phyloP scores from a whole-genome alignment of 257 asterid species.

The Solanum peruvianum region DNA sequence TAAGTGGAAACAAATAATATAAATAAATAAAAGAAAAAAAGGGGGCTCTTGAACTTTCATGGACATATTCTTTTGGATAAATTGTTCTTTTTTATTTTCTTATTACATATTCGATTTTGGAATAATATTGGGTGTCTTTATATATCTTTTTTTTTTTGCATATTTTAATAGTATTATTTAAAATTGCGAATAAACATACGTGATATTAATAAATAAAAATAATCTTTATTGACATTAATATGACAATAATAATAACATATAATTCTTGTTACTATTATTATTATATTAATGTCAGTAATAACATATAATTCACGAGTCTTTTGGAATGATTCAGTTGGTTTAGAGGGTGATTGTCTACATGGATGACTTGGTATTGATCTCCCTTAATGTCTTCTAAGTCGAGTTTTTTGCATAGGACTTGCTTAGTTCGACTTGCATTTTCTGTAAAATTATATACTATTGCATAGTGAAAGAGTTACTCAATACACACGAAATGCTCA shows the following conservation, averaged over 20 bases:
- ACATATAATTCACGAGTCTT: no score
- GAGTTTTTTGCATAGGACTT: no score
- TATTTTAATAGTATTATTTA: not conserved
- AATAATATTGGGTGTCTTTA: not conserved
- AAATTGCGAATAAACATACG: not conserved
- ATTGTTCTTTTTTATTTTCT: not conserved
- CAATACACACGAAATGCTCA: no score
- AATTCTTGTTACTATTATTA: no score
- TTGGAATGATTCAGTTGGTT: no score
- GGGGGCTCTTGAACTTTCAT: not conserved
- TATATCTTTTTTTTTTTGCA: not conserved
- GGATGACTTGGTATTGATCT: no score
- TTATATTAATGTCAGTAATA: no score
- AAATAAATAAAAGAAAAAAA: not conserved
- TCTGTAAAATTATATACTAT: no score
- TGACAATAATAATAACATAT: not conserved
- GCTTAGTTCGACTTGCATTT: no score
- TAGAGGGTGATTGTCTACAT: no score
- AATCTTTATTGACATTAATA: not conserved
- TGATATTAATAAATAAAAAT: not conserved
- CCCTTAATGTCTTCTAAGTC: no score
- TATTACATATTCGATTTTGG: not conserved
- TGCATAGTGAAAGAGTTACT: no score
- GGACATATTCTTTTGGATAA: not conserved
- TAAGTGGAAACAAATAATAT: not conserved